Percentiles rank a stretch among this genome's conserved stretches.
These are phyloP conservation scores for Lentinula edodes DNA, from an alignment of 768 basidiomycete genomes.

Conservation along the genomic window DNA sequence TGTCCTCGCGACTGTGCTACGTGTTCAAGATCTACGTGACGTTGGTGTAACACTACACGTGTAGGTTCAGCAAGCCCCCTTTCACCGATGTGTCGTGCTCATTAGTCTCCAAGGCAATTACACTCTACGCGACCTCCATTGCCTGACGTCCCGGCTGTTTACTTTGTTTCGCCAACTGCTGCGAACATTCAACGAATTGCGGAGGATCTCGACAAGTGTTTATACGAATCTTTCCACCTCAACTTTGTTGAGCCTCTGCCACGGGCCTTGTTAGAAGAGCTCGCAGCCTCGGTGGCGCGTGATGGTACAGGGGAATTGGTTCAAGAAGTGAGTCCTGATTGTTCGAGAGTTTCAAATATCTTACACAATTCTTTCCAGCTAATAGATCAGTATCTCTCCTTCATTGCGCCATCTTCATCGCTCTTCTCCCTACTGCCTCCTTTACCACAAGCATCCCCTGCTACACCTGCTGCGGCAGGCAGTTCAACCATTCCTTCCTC, in stretches of 20 bases:
- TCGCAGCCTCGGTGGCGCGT: conserved; percentile 82
- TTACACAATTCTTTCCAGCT: conserved; percentile 45
- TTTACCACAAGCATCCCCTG: conserved; percentile 28
- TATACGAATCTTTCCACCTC: conserved; percentile 92
- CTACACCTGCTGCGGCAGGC: conserved; percentile 27
- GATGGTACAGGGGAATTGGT: conserved; percentile 80
- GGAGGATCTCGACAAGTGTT: conserved; percentile 81
- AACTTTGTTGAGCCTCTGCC: conserved; percentile 94
- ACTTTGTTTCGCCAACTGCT: conserved; percentile 90
- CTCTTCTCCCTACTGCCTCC: conserved; percentile 86
- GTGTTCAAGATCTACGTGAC: conserved; percentile 95
- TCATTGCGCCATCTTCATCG: conserved; percentile 88
- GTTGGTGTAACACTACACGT: conserved; percentile 97
- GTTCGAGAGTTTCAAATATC: conserved; percentile 13
- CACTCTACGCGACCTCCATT: conserved; percentile 85
- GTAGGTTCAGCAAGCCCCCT: conserved; percentile 43
- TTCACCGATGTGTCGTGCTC: not conserved
- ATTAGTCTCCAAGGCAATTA: conserved; percentile 59
- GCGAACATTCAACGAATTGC: conserved; percentile 86
- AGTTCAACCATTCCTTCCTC: conserved; percentile 37
- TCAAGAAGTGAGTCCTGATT: conserved; percentile 51
- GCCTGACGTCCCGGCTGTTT: conserved; percentile 93
- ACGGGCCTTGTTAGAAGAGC: conserved; percentile 85
- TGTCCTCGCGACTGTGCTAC: conserved; percentile 88
- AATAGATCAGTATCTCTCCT: conserved; percentile 95